Conservation (phyloP, 192 early-diverging fungal genomes). For the Ramicandelaber brevisporus region DNA sequence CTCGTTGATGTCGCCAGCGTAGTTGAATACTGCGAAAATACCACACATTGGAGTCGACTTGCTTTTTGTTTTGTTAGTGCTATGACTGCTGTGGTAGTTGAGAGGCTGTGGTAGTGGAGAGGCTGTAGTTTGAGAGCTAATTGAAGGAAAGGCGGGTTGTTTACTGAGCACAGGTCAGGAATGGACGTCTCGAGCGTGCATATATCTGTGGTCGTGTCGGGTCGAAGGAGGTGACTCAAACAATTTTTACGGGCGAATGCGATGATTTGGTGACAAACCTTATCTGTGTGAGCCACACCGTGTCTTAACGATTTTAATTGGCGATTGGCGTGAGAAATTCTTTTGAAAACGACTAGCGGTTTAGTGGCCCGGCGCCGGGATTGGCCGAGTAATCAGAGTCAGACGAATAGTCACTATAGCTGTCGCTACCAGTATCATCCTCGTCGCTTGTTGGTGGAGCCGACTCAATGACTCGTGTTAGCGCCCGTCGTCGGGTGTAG, state of each 20-base stretch:
- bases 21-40: constrained; percentile 86
- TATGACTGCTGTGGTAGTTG: not conserved
- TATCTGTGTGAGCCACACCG: not conserved
- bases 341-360: not conserved
- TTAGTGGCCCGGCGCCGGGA: too few relatives aligned
- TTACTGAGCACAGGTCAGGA: not conserved
- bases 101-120: not conserved
- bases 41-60: too few relatives aligned
- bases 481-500: too few relatives aligned
- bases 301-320: not conserved
- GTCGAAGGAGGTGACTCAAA: not conserved
- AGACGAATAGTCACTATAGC: too few relatives aligned
- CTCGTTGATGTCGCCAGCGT: constrained; percentile 40
- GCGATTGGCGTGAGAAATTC: not conserved
- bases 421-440: too few relatives aligned
- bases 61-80: constrained; percentile 11
- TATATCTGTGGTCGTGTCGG: not conserved
- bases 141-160: not conserved
- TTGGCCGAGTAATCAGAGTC: too few relatives aligned
- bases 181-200: not conserved
- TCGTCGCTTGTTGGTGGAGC: too few relatives aligned
- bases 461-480: too few relatives aligned
- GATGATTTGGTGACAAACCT: not conserved
- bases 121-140: not conserved
- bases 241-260: not conserved